Conservation (phyloP, 495 filamentous ascomycete genomes). For the Tuber aestivum region DNA sequence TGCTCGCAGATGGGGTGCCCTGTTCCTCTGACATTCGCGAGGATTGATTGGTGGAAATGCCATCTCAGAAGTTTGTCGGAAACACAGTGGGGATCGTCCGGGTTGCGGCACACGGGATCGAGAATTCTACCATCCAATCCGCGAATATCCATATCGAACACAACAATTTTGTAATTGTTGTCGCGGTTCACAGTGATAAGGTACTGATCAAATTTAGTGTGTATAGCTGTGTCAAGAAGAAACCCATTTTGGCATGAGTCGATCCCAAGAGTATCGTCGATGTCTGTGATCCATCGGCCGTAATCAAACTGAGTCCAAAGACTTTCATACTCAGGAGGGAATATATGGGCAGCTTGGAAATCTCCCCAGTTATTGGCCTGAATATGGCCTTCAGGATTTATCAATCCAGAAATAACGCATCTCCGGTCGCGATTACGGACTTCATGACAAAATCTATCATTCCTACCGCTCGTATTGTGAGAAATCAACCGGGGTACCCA, state of each 20-base stretch:
- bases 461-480: background rate
- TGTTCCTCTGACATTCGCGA: no score
- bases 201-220: conserved; percentile 27
- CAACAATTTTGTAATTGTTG: conserved; percentile 39
- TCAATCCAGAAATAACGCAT: conserved; percentile 16
- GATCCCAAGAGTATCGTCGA: conserved; percentile 8
- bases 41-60: no score
- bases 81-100: no score
- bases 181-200: conserved; percentile 28
- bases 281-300: conserved; percentile 8
- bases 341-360: conserved; percentile 22
- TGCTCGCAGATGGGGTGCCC: background rate
- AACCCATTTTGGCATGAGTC: conserved; percentile 34
- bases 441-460: conserved; percentile 9
- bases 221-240: conserved; percentile 21
- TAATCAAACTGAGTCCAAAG: background rate
- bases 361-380: conserved; percentile 3
- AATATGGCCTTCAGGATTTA: background rate
- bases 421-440: conserved; percentile 11
- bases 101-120: no score
- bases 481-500: conserved; percentile 1
- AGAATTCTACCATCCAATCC: no score
- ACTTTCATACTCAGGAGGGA: conserved; percentile 11
- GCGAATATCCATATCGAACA: conserved; percentile 32
- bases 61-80: no score